Conservation (phyloP, 2,329 filamentous ascomycete species). For the Zymoseptoria passerinii region DNA sequence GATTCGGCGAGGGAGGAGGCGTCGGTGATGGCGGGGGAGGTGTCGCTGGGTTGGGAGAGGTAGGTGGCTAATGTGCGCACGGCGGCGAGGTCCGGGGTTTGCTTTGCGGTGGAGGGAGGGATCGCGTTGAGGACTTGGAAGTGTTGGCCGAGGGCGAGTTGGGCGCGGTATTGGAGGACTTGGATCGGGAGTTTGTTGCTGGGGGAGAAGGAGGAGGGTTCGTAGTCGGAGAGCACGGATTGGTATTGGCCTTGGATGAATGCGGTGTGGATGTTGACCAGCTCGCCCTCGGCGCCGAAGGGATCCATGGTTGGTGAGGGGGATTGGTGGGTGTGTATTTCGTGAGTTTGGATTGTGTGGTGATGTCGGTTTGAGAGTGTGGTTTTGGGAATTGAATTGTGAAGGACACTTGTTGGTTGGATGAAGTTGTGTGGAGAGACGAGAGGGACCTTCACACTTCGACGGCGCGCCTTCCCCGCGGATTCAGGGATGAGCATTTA, state of each 20-base stretch:
- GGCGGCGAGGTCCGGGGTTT: conserved; percentile 61
- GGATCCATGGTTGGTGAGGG: conserved; percentile 47
- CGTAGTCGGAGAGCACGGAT: conserved; percentile 69
- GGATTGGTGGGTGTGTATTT: background rate
- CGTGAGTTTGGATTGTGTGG: background rate
- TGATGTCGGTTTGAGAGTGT: background rate
- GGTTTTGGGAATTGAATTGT: background rate
- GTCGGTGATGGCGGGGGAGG: conserved; percentile 38
- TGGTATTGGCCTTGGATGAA: conserved; percentile 76
- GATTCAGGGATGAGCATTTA: background rate
- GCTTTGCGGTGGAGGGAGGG: conserved; percentile 53
- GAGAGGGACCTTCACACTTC: no score
- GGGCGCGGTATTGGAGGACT: conserved; percentile 71
- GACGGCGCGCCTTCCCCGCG: background rate
- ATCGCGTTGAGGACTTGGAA: conserved; percentile 62
- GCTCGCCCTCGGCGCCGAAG: conserved; percentile 58
- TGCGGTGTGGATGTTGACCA: conserved; percentile 59
- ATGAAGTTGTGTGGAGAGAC: background rate
- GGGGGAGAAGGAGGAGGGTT: conserved; percentile 67
- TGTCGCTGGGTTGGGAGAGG: conserved; percentile 20
- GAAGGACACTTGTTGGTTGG: background rate
- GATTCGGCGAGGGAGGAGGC: conserved; percentile 62
- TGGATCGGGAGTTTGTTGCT: conserved; percentile 70
- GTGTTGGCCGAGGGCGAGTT: conserved; percentile 72
- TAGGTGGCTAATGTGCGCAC: conserved; percentile 67